Evolutionary conservation across 345 rosid species (phyloP).

Genomic region (Hypericum androsaemum): DNA sequence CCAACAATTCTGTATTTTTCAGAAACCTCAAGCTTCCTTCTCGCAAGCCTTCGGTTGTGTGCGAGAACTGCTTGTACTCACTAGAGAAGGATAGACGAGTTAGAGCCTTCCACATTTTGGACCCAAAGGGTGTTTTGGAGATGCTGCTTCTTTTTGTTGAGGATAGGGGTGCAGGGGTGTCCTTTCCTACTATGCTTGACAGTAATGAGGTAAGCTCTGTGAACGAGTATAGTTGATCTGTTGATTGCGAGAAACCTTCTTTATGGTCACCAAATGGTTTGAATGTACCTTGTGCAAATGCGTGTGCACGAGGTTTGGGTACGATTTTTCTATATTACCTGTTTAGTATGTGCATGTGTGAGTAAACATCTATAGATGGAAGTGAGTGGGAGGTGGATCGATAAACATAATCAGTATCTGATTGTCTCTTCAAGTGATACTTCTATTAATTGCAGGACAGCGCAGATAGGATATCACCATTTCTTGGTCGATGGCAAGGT

Average conservation of each 20-base stretch:
- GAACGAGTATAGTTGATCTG: background rate
- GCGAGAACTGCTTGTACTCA: conserved; percentile 82
- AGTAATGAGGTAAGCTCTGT: conserved; percentile 21
- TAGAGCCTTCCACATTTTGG: conserved; percentile 85
- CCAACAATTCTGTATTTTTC: conserved; percentile 7
- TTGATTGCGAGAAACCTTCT: background rate
- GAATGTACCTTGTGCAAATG: no score
- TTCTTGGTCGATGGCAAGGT: conserved; percentile 91
- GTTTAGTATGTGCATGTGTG: no score
- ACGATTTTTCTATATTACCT: no score
- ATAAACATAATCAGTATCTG: no score
- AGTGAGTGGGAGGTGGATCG: no score
- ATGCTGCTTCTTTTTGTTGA: conserved; percentile 83
- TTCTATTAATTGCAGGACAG: conserved; percentile 32
- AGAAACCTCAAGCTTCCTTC: conserved; percentile 91
- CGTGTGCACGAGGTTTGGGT: no score
- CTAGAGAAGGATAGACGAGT: conserved; percentile 54
- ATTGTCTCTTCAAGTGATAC: background rate
- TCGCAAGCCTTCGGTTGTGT: conserved; percentile 59
- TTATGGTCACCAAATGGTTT: background rate
- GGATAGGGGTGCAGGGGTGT: conserved; percentile 39
- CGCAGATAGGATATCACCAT: conserved; percentile 40
- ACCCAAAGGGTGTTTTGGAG: conserved; percentile 69
- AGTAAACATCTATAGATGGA: no score
- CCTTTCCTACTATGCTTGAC: conserved; percentile 48